These are phyloP conservation scores for Tylopilus subfusipes DNA, from an alignment of 768 basidiomycete species.

Conservation along the genomic window DNA sequence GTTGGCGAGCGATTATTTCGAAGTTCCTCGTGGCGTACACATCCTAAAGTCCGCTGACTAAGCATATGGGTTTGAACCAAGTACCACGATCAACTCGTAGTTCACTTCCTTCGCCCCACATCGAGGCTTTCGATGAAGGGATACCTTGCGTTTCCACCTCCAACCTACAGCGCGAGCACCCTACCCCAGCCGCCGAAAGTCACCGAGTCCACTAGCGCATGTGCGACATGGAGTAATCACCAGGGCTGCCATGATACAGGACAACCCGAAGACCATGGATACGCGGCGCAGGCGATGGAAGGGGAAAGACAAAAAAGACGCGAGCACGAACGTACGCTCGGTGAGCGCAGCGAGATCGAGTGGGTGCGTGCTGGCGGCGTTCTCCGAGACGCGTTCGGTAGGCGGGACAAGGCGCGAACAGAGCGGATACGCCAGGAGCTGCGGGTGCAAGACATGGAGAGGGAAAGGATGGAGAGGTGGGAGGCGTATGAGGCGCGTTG, in stretches of 20 bases:
- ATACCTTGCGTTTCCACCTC: constrained; percentile 25
- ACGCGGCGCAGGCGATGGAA: constrained; percentile 1
- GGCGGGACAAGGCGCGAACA: constrained; percentile 49
- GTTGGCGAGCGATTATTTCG: no score
- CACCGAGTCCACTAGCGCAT: background rate
- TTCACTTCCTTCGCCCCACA: background rate
- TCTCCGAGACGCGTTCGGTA: constrained; percentile 47
- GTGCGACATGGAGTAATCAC: background rate
- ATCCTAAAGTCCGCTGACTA: no score
- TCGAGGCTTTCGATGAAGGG: constrained; percentile 18
- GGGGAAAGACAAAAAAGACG: constrained; percentile 19
- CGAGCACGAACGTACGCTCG: constrained; percentile 39
- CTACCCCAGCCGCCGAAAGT: background rate
- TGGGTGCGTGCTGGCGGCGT: constrained; percentile 61
- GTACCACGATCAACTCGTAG: no score
- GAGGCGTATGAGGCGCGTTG: constrained; percentile 53
- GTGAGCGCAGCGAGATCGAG: constrained; percentile 48
- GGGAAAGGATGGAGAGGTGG: constrained; percentile 41
- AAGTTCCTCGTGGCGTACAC: no score
- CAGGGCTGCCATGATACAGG: background rate
- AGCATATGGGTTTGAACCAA: no score
- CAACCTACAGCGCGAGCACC: background rate
- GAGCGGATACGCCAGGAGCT: constrained; percentile 47
- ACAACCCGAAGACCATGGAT: background rate
- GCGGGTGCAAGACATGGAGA: constrained; percentile 42